Percentiles rank a stretch among this genome's conserved stretches.
phyloP scores from a whole-genome alignment of 2,329 filamentous ascomycete species.

The Alternaria atra region DNA sequence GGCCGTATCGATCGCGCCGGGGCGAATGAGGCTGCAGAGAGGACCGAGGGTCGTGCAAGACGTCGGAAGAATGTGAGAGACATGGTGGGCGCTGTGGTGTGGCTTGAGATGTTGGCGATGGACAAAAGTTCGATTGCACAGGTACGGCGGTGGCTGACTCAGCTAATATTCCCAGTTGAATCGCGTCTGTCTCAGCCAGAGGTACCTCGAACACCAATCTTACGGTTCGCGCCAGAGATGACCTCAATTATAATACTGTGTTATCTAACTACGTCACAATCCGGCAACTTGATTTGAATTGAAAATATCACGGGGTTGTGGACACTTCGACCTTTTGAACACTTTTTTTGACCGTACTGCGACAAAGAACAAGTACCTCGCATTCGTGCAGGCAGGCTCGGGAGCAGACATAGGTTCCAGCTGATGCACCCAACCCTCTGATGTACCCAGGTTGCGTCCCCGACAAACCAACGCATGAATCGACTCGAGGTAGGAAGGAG shows the following conservation, averaged over 20 bases:
- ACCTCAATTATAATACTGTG: not conserved
- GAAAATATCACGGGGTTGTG: not conserved
- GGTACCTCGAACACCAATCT: not conserved
- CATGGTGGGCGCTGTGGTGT: conserved; percentile 41
- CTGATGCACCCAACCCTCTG: no score
- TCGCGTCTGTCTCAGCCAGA: not conserved
- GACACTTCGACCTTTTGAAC: not conserved
- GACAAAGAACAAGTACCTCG: not conserved
- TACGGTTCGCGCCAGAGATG: not conserved
- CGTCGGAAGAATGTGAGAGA: conserved; percentile 51
- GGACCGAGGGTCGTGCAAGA: conserved; percentile 48
- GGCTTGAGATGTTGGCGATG: not conserved
- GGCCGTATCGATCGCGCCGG: conserved; percentile 26
- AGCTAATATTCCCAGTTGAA: conserved; percentile 4
- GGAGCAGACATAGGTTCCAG: no score
- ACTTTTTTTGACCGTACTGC: not conserved
- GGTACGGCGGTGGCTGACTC: conserved; percentile 16
- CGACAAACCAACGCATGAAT: no score
- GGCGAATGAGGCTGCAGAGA: conserved; percentile 27
- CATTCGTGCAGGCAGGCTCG: no score
- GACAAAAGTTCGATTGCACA: conserved; percentile 22
- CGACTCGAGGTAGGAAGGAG: no score
- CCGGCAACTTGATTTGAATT: not conserved
- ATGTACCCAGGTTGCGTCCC: no score
- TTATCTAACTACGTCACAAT: not conserved